Base-by-base conservation (phyloP, 2,329 filamentous ascomycete species). In the Teratosphaeria epicoccoides region DNA sequence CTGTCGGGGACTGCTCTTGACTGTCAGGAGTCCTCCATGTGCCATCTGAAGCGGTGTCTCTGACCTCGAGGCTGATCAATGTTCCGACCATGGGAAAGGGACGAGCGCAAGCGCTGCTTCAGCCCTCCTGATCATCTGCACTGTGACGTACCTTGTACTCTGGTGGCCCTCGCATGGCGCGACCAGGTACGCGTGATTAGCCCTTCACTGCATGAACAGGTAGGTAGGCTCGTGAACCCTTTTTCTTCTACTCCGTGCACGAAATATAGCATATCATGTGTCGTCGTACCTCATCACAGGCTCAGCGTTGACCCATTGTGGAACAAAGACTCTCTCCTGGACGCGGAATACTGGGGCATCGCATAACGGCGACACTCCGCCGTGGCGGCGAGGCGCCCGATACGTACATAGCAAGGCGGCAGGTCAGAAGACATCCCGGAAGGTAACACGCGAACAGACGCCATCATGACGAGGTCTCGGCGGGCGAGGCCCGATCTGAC, bases 401-500 rank as follows among this genome's bases (percentile, higher is more conserved):
- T 28, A 28, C 26, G 26, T 28, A 28, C 26, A 14, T 37, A 6
- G 12, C 33, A 20, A 37, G 33, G 33, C 33, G 33, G n/a, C n/a
- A 37, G 7, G n/a, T n/a, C n/a, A n/a, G n/a, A n/a, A n/a, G n/a
- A n/a, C n/a, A n/a, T n/a, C n/a, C n/a, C n/a, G n/a, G 17, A 1
- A 37, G 33, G 33, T n/a, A 37, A 6, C 17, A 37, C 33, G 33
- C 14, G 14, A 20, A 17, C 33, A 6, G 33, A 20, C 5, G n/a
- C 17, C 33, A 20, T 1, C 14, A 40, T 20, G 33, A 6, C 33
- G 33, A 4, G 33, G 6, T 17, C 14, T 6, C 14, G 33, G 6
- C 33, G 33, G 33, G 33, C 33, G 33, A 40, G 33, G n/a, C 33
- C 33, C 37, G 61, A 60, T 25, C 56, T 66, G 43, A 63, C 60